These are phyloP conservation scores for Elsinoe australis DNA, from an alignment of 2,329 filamentous ascomycete species.

Conservation along the genomic window DNA sequence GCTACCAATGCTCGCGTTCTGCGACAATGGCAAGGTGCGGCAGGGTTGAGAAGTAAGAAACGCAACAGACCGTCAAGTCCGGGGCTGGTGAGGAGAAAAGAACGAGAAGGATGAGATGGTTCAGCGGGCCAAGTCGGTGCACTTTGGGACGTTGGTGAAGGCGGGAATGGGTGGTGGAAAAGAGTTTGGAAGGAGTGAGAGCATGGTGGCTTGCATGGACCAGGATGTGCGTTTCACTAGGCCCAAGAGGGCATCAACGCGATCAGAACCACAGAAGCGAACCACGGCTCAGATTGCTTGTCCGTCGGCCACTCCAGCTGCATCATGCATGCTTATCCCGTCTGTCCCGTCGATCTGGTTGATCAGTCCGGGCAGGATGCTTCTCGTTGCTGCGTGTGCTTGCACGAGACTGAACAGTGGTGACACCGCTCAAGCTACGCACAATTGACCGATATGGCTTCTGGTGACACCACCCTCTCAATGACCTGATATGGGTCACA, in stretches of 20 bases:
- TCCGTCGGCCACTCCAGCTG: neutral
- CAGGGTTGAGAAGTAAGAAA: too few relatives aligned
- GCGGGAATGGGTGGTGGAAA: neutral
- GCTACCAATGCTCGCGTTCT: too few relatives aligned
- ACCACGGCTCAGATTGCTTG: conserved; percentile 4
- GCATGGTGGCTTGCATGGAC: conserved; percentile 15
- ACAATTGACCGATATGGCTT: too few relatives aligned
- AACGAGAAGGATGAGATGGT: conserved; percentile 1
- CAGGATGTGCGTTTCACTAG: conserved; percentile 14
- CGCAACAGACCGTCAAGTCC: too few relatives aligned
- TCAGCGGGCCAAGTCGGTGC: neutral
- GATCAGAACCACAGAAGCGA: conserved; percentile 6
- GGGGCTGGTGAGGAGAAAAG: too few relatives aligned
- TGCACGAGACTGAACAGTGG: too few relatives aligned
- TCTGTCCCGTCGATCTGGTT: conserved; percentile 13
- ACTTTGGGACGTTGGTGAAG: conserved; percentile 6
- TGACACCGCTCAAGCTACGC: too few relatives aligned
- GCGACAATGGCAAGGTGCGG: too few relatives aligned
- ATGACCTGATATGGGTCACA: too few relatives aligned
- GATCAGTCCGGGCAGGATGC: neutral
- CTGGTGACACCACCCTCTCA: too few relatives aligned
- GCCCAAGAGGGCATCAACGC: neutral
- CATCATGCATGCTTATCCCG: conserved; percentile 8
- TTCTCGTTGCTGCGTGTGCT: too few relatives aligned
- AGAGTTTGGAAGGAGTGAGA: conserved; percentile 2